Conservation (phyloP, 495 filamentous ascomycete species). For the Hyaloscypha bicolor region DNA sequence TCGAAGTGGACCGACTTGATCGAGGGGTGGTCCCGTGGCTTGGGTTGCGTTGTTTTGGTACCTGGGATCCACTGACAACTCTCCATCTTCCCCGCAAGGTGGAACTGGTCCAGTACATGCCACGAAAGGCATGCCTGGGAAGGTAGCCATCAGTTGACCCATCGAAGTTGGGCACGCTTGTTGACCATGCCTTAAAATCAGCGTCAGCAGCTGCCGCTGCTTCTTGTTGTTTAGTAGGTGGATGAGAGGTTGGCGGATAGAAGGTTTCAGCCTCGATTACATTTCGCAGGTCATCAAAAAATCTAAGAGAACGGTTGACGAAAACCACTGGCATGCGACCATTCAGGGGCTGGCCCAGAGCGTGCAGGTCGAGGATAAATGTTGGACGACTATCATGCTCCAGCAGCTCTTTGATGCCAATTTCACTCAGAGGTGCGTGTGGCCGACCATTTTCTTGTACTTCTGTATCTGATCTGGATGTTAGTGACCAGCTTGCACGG, state of each 20-base stretch:
- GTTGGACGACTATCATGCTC: slow-evolving; percentile 68
- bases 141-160: slow-evolving; percentile 46
- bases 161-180: slow-evolving; percentile 45
- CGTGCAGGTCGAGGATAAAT: slow-evolving; percentile 62
- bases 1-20: slow-evolving; percentile 17
- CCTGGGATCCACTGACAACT: slow-evolving; percentile 49
- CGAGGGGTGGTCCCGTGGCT: slow-evolving; percentile 24
- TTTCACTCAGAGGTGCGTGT: slow-evolving; percentile 28
- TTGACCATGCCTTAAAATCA: slow-evolving; percentile 27
- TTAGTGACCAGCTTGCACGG: not conserved
- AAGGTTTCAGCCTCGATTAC: slow-evolving; percentile 23
- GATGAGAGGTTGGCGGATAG: slow-evolving; percentile 5
- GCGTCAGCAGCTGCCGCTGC: slow-evolving; percentile 10
- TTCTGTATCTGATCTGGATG: not conserved
- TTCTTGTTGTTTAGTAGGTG: not conserved
- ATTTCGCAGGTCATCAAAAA: slow-evolving; percentile 23
- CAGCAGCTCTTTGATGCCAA: slow-evolving; percentile 64
- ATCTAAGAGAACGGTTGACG: slow-evolving; percentile 21
- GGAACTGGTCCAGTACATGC: slow-evolving; percentile 60
- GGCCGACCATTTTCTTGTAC: not conserved
- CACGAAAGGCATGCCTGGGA: slow-evolving; percentile 52
- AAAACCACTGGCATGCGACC: slow-evolving; percentile 18
- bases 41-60: slow-evolving; percentile 22
- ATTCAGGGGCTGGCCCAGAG: not conserved
- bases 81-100: slow-evolving; percentile 63